phyloP scores from a whole-genome alignment of 306 rosid genomes.

The Gillenia trifoliata region DNA sequence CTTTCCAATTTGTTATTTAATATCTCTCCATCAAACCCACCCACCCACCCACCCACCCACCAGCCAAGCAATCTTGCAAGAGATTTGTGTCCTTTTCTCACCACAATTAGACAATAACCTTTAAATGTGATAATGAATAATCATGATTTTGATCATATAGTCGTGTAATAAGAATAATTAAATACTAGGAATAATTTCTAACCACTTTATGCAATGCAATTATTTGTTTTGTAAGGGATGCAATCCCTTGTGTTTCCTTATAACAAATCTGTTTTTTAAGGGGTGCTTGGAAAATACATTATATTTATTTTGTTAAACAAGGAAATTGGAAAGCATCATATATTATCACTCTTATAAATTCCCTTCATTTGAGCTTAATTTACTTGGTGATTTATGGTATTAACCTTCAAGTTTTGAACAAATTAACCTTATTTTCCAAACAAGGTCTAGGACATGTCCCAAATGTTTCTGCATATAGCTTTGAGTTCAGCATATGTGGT shows the following conservation, averaged over 20 bases:
- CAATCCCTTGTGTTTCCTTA: not conserved
- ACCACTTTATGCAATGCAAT: not conserved
- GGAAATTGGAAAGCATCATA: not conserved
- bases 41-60: not conserved
- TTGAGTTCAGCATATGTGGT: no score
- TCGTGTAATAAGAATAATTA: not conserved
- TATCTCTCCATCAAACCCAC: not conserved
- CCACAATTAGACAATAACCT: not conserved
- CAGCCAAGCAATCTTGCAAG: not conserved
- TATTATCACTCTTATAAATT: no score
- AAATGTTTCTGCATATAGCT: no score
- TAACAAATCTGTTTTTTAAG: not conserved
- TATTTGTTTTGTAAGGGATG: not conserved
- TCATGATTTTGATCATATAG: not conserved
- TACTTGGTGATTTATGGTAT: no score
- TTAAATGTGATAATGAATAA: not conserved
- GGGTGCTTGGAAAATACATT: not conserved
- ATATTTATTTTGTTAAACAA: not conserved
- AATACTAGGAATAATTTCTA: not conserved
- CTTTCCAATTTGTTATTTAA: conserved; percentile 4
- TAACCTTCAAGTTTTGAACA: no score
- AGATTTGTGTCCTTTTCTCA: conserved; percentile 1
- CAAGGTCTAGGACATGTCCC: no score
- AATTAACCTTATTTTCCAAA: no score
- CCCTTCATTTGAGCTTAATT: no score